Conservation (phyloP, 108 stramenopile species). For the Skeletonema costatum region DNA sequence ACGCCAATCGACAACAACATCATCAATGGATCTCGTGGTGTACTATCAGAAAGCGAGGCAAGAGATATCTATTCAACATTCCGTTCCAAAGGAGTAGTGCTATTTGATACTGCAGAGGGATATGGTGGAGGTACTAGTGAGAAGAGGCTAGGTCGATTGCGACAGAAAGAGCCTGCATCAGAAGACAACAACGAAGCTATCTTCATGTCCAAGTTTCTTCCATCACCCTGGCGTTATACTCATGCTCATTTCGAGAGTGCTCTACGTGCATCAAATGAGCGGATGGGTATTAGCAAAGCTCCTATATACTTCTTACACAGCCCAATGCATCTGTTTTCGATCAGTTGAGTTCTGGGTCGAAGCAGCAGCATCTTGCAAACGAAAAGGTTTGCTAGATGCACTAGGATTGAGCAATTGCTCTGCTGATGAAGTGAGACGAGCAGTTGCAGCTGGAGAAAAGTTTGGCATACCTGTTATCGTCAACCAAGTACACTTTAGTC, state of each 20-base stretch:
- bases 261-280: conserved; percentile 56
- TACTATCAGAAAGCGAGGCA: conserved; percentile 37
- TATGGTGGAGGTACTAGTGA: conserved; percentile 80
- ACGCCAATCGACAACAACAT: conserved; percentile 54
- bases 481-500: conserved; percentile 77
- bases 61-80: conserved; percentile 34
- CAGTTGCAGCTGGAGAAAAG: conserved; percentile 58
- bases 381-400: conserved; percentile 65
- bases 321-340: conserved; percentile 61
- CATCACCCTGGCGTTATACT: conserved; percentile 66
- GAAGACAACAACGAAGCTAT: conserved; percentile 19
- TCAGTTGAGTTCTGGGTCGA: conserved; percentile 68
- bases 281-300: conserved; percentile 51
- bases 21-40: conserved; percentile 55
- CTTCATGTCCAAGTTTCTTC: conserved; percentile 74
- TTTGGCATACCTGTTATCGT: conserved; percentile 58
- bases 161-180: conserved; percentile 8
- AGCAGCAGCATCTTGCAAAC: conserved; percentile 52
- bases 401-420: conserved; percentile 78
- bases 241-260: conserved; percentile 56
- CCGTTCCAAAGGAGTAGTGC: conserved; percentile 40
- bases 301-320: conserved; percentile 72
- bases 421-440: conserved; percentile 68
- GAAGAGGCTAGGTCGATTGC: conserved; percentile 51
- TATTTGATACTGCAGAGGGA: conserved; percentile 83